These are phyloP conservation scores for Suhomyces canberraensis DNA, from an alignment of 805 yeast species.

Conservation along the genomic window DNA sequence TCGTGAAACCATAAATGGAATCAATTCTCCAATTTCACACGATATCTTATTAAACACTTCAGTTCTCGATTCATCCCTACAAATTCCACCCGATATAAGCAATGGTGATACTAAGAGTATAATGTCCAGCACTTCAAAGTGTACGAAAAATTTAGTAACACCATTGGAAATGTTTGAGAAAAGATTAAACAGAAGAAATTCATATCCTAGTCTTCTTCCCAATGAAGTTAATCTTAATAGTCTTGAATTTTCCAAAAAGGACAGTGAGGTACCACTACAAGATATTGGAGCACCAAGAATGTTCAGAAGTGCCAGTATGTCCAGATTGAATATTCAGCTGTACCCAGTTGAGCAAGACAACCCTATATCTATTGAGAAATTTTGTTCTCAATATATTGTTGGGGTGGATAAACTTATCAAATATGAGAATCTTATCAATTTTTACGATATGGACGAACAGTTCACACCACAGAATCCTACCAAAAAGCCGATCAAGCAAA, in stretches of 20 bases:
- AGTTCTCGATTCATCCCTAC: constrained; percentile 14
- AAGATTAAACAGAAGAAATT: constrained; percentile 31
- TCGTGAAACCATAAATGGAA: not conserved
- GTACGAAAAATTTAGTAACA: not conserved
- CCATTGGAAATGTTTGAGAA: constrained; percentile 12
- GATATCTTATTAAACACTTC: constrained; percentile 2
- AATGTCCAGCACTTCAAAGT: not conserved
- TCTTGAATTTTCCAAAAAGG: constrained; percentile 16
- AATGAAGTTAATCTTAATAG: constrained; percentile 19
- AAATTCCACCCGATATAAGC: constrained; percentile 11
- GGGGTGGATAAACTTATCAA: constrained; percentile 16
- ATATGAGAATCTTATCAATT: constrained; percentile 17
- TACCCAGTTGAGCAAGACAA: constrained; percentile 1
- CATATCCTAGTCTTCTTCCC: constrained; percentile 24
- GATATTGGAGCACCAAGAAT: constrained; percentile 1
- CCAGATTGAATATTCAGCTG: constrained; percentile 11
- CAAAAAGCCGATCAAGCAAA: not conserved
- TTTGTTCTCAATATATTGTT: constrained; percentile 16
- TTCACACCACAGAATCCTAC: not conserved
- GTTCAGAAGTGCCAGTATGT: constrained; percentile 24
- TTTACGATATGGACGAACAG: constrained; percentile 7
- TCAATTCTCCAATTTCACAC: not conserved
- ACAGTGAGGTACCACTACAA: constrained; percentile 1
- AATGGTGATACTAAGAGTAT: constrained; percentile 2
- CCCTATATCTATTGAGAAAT: constrained; percentile 14